Conservation (phyloP, 331 rosid species). For the Malus hybrid region DNA sequence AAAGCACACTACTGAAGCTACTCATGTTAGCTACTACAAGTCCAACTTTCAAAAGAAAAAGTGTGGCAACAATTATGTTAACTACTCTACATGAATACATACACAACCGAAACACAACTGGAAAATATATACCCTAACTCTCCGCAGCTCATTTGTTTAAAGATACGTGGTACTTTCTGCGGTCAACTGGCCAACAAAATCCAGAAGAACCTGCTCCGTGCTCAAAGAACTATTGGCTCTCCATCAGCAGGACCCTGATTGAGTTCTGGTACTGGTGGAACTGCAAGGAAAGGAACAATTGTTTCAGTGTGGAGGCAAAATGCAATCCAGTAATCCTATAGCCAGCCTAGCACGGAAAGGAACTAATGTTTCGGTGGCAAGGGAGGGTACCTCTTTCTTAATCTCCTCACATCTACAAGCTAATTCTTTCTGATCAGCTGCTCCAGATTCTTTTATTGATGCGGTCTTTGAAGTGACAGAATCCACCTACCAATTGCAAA, state of each 20-base stretch:
- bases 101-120: background rate
- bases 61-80: too few relatives aligned
- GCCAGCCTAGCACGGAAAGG: background rate
- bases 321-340: background rate
- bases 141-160: background rate
- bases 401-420: conserved; percentile 36
- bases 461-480: conserved; percentile 27
- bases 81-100: too few relatives aligned
- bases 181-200: background rate
- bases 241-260: conserved; percentile 19
- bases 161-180: background rate
- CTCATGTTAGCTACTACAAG: too few relatives aligned
- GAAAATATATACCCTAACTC: background rate
- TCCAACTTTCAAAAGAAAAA: too few relatives aligned
- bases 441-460: conserved; percentile 40
- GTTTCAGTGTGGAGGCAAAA: background rate
- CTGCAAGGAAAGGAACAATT: conserved; percentile 27
- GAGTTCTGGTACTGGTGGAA: conserved; percentile 31
- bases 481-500: conserved; percentile 48
- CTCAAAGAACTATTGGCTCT: background rate
- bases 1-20: too few relatives aligned
- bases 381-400: conserved; percentile 43
- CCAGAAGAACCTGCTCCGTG: background rate
- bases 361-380: background rate
- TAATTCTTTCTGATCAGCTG: conserved; percentile 38